Evolutionary conservation across 768 basidiomycete species (phyloP), one percentile per base, ranked within the genome.

Genomic region (Tulasnella sp.): DNA sequence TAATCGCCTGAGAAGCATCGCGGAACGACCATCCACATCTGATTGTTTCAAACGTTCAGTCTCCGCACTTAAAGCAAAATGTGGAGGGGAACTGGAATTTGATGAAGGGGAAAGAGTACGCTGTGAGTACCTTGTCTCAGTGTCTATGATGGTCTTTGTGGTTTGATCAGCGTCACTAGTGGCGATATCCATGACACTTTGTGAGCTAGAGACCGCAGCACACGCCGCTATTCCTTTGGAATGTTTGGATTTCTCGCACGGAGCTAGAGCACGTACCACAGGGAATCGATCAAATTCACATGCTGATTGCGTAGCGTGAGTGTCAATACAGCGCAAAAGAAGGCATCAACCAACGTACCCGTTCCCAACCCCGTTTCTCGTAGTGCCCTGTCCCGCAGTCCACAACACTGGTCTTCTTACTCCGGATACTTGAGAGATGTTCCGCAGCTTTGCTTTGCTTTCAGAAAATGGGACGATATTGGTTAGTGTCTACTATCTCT

Each of bases 401-500:
- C 92, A 10, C 93, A 94, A 81, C 91, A 90, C 81, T 94, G 93
- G 93, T 93, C 93, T 4, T 93, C 91, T 77, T 93, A 93, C 83
- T 94, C 93, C 2, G 93, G 93, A 0, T 93, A 94, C 83, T 86
- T 94, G 73, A 88, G 92, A 67, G 92, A 93, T 86, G 87, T 92
- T 77, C 89, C 92, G 42, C 92, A 93, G 85, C 86, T 93, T 26
- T 93, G 93, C 83, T 89, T 89, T 83, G 90, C 91, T 4, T 93
- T 91, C 83, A 87, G 89, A 77, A 87, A 89, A 67, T 91, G 91
- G 90, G 88, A 90, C 80, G 92, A 93, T 80, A 90, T 93, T 55
- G 92, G 93, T 91, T 81, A 73, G 83, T 40, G 67, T 26, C 70
- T 77, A 80, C 32, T 73, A 77, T 77, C 61, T 80, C 39, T n/a